Base-by-base conservation (phyloP, 2,329 filamentous ascomycete species). In the Hirsutella thompsonii region DNA sequence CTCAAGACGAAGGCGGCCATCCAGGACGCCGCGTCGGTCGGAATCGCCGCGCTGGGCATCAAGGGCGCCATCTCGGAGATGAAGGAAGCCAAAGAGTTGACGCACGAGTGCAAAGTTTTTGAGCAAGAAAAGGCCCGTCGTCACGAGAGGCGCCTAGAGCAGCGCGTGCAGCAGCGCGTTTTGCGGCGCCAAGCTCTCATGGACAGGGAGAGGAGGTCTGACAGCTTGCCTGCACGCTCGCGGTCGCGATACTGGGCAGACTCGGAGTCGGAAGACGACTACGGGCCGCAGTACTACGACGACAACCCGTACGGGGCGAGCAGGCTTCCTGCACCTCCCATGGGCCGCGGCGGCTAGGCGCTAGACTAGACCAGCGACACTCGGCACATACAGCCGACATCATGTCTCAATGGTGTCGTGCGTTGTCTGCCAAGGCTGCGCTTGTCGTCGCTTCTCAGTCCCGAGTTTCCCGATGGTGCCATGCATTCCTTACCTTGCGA, bases 21-120 rank as follows among this genome's bases (percentile, higher is more conserved):
- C 47, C 70, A 76, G 55, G 73, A 78, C 49, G 71, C 69, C 1
- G 72, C 73, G n/a, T 72, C 72, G 3, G 62, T 77, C 5, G 73
- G 73, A 42, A 69, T 77, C 39, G 74, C 73, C 2, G 72, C 71
- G 11, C 50, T 78, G 51, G 71, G 73, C 36, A 69, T 78, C 57
- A 73, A 74, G 54, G 68, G 72, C 28, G 72, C 72, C 49, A 48
- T 76, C 35, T 66, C 61, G 14, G 72, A 76, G 53, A 58, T 76
- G 54, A 74, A 76, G 56, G 69, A 75, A 47, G 73, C 64, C 43
- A 67, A 65, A 42, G 67, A 75, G 46, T 52, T 68, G 56, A 55
- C 56, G 34, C 61, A 71, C 36, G 68, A 72, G 53, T 59, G 67
- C 52, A 63, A 56, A 41, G 60, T 68, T 45, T 77, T 70, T 59